phyloP scores from a whole-genome alignment of 768 basidiomycete genomes.

The Candolleomyces aberdarensis region DNA sequence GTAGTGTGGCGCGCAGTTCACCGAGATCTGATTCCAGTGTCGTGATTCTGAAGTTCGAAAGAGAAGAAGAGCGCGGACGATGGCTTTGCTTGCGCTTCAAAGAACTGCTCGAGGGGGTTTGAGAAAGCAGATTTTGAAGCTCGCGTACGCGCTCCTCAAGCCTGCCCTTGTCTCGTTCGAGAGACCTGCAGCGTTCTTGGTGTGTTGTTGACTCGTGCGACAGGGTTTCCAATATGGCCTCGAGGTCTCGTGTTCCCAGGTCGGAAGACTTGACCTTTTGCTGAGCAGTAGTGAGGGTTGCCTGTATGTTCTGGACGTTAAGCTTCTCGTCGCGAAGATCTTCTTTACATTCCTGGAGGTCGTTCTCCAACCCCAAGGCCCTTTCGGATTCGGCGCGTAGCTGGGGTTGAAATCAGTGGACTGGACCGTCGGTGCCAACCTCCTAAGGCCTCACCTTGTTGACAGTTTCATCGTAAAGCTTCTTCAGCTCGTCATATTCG shows the following conservation, averaged over 20 bases:
- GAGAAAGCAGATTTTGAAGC: constrained; percentile 45
- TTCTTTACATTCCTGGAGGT: constrained; percentile 45
- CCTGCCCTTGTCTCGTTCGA: constrained; percentile 55
- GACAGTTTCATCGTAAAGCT: constrained; percentile 40
- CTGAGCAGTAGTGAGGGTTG: constrained; percentile 44
- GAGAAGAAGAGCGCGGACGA: constrained; percentile 58
- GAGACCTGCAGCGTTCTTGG: constrained; percentile 36
- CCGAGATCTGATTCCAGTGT: constrained; percentile 55
- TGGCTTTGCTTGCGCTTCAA: constrained; percentile 30
- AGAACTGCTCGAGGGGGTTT: constrained; percentile 28
- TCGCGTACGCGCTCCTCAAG: constrained; percentile 60
- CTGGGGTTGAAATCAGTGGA: constrained; percentile 28
- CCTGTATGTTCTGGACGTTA: constrained; percentile 47
- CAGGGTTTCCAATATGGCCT: constrained; percentile 51
- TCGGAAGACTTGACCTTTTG: constrained; percentile 51
- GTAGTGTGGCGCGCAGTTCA: constrained; percentile 41
- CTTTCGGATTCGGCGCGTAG: constrained; percentile 56
- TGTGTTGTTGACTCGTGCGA: constrained; percentile 52
- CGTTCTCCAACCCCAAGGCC: constrained; percentile 50
- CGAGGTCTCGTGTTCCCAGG: constrained; percentile 49
- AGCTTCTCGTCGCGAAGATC: constrained; percentile 57
- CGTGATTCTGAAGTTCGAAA: constrained; percentile 47
- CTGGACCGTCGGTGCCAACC: not conserved
- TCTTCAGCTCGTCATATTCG: constrained; percentile 41
- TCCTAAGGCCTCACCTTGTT: constrained; percentile 39